phyloP scores from a whole-genome alignment of 2,329 filamentous ascomycete genomes.

The Xylaria sp. region DNA sequence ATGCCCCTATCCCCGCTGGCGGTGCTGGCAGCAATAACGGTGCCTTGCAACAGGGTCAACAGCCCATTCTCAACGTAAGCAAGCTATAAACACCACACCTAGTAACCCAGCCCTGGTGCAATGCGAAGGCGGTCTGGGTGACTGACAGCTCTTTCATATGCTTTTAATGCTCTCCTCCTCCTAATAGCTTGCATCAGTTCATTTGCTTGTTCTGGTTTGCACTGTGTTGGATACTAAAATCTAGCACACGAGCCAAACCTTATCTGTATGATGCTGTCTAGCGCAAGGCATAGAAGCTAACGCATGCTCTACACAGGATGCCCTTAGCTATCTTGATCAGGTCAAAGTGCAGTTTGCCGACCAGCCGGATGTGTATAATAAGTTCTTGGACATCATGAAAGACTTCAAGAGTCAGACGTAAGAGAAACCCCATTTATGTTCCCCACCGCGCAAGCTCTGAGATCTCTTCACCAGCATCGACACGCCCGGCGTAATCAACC shows the following conservation, averaged over 20 bases:
- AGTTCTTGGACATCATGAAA: conserved; percentile 99
- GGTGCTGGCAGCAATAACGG: conserved; percentile 56
- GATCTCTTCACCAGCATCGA: conserved; percentile 73
- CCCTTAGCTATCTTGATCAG: conserved; percentile 95
- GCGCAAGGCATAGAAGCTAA: conserved; percentile 42
- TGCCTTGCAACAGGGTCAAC: conserved; percentile 36
- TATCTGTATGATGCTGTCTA: conserved; percentile 5
- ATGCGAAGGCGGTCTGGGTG: background rate
- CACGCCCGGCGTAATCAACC: conserved; percentile 95
- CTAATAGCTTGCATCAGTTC: background rate
- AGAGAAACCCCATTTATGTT: conserved; percentile 53
- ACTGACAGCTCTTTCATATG: background rate
- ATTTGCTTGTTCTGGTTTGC: background rate
- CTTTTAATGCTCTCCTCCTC: background rate
- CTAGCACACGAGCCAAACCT: background rate
- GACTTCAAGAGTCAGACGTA: conserved; percentile 98
- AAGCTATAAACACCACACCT: no score
- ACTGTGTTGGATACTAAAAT: background rate
- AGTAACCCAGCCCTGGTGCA: no score
- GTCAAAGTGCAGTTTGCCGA: conserved; percentile 98
- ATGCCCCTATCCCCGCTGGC: conserved; percentile 45
- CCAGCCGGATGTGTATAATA: conserved; percentile 96
- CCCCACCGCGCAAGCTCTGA: conserved; percentile 46
- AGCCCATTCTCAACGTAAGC: conserved; percentile 78
- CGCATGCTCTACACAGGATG: conserved; percentile 60